Conservation (phyloP, 2,329 filamentous ascomycete species). For the Curvularia lunata region DNA sequence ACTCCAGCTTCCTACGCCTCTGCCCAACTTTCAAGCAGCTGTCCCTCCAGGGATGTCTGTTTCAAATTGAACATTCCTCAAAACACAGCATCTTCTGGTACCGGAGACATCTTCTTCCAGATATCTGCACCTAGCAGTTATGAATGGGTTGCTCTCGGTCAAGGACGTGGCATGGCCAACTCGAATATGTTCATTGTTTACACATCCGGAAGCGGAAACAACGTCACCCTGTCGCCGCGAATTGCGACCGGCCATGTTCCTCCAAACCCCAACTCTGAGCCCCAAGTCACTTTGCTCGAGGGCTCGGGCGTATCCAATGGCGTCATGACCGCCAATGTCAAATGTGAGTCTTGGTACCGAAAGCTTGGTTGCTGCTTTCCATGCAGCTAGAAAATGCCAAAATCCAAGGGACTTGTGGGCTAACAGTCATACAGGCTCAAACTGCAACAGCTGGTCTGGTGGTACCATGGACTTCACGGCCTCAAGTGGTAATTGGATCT, state of each 20-base stretch:
- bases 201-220: slow-evolving; percentile 57
- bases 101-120: slow-evolving; percentile 65
- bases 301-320: slow-evolving; percentile 61
- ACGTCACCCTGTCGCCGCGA: slow-evolving; percentile 65
- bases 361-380: background rate
- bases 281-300: slow-evolving; percentile 58
- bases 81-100: slow-evolving; percentile 57
- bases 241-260: slow-evolving; percentile 52
- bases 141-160: slow-evolving; percentile 63
- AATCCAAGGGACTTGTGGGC: background rate
- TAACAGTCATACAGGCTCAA: slow-evolving; percentile 51
- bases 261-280: slow-evolving; percentile 52
- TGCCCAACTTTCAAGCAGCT: slow-evolving; percentile 42
- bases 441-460: slow-evolving; percentile 60
- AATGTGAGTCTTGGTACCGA: slow-evolving; percentile 49
- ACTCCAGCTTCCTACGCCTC: slow-evolving; percentile 32
- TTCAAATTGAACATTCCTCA: slow-evolving; percentile 63
- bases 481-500: slow-evolving; percentile 58
- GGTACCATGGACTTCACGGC: slow-evolving; percentile 59
- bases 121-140: slow-evolving; percentile 60
- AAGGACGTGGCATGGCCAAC: slow-evolving; percentile 61
- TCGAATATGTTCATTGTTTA: slow-evolving; percentile 67
- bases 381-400: background rate
- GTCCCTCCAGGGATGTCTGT: slow-evolving; percentile 46
- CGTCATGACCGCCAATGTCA: slow-evolving; percentile 63